Evolutionary conservation across 768 basidiomycete species (phyloP).

Genomic region (Collybia sordida): DNA sequence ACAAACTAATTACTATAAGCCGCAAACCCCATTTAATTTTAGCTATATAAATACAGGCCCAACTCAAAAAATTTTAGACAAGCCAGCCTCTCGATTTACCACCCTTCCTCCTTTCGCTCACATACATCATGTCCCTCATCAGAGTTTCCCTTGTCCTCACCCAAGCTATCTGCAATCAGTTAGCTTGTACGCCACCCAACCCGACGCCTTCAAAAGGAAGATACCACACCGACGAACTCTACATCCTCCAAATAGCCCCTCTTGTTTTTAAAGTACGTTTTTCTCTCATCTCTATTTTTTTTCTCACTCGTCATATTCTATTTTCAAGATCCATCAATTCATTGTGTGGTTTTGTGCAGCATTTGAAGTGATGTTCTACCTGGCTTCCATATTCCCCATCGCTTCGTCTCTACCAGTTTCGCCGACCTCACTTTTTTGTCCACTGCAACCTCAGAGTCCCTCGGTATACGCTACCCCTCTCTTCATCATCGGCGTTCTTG

Average conservation of each 20-base stretch:
- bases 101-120: not conserved
- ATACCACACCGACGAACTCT: slow-evolving; percentile 43
- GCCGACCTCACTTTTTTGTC: slow-evolving; percentile 27
- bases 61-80: too few relatives aligned
- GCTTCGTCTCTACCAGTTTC: slow-evolving; percentile 29
- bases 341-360: slow-evolving; percentile 19
- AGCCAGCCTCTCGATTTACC: too few relatives aligned
- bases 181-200: slow-evolving; percentile 49
- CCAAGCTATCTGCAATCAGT: slow-evolving; percentile 43
- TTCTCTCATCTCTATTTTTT: not conserved
- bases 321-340: slow-evolving; percentile 15
- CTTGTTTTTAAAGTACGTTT: slow-evolving; percentile 41
- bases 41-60: too few relatives aligned
- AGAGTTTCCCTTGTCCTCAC: slow-evolving; percentile 38
- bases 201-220: slow-evolving; percentile 44
- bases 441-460: slow-evolving; percentile 16
- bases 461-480: slow-evolving; percentile 25
- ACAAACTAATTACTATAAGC: too few relatives aligned
- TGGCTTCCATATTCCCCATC: slow-evolving; percentile 14
- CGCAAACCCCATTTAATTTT: too few relatives aligned
- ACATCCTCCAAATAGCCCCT: slow-evolving; percentile 47
- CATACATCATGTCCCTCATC: slow-evolving; percentile 33
- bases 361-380: slow-evolving; percentile 17
- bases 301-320: not conserved
- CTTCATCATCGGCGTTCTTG: slow-evolving; percentile 34